Evolutionary conservation across 2,329 filamentous ascomycete species (phyloP), one percentile per base, ranked within the genome.

Genomic region (Exophiala alcalophila): DNA sequence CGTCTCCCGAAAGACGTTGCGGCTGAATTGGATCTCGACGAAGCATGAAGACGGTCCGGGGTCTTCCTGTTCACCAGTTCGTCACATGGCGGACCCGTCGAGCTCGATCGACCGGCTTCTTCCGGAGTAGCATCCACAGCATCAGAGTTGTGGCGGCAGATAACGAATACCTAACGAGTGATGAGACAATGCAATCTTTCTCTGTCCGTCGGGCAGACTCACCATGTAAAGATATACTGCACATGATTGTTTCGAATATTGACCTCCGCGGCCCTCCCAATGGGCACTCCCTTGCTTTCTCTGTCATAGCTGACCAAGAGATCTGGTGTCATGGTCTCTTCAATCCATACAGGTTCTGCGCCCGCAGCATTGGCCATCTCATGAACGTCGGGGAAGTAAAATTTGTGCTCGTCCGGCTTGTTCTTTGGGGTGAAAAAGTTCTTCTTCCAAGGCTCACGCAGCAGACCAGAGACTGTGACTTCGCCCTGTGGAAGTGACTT

Each of bases 141-240:
- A 98, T 98, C 61, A 98, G 78, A 9, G 87, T 81, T 26, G 92
- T 98, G 44, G 90, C 90, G 27, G 84, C 65, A 44, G 81, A 84
- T 52, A 94, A 76, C 50, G 85, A 86, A 61, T 94, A 96, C 89
- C 89, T 95, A 18, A 43, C 54, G 40, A 47, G 49, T 64, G 23
- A 65, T 55, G 44, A 56, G 48, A 21, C 25, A 53, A 44, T 40
- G 33, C 42, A 32, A 32, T 42, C 41, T 33, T 33, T 44, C 31
- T 33, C 28, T 33, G 20, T 12, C 37, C 24, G 44, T 14, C 24
- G 27, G 34, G 16, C 29, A 25, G 21, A 67, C 81, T 61, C 79
- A 97, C 92, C 92, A 98, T 55, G 92, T 98, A 65, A 96, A 92
- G 56, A 98, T 98, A 67, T 98, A 98, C 72, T 97, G 92, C 52